These are phyloP conservation scores for Eucalyptus caleyi DNA, from an alignment of 345 rosid species.

Conservation along the genomic window DNA sequence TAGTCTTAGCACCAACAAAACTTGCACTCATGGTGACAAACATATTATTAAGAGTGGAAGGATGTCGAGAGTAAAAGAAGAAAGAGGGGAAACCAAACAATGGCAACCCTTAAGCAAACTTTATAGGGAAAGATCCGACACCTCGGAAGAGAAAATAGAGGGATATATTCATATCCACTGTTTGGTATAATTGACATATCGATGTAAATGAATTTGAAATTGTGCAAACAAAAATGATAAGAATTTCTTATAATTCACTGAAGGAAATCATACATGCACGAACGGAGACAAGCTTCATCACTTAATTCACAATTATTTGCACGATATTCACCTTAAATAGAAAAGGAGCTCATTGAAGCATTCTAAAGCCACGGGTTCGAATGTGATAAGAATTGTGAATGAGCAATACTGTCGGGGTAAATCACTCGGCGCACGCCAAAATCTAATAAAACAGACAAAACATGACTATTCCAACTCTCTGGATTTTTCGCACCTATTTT, in stretches of 20 bases:
- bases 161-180: accelerated
- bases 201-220: not conserved
- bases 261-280: not conserved
- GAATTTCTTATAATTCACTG: not conserved
- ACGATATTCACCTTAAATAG: not conserved
- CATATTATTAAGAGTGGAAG: too few species aligned
- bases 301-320: too few species aligned
- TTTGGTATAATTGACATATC: too few species aligned
- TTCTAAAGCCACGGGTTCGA: not conserved
- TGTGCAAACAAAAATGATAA: too few species aligned
- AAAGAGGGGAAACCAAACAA: too few species aligned
- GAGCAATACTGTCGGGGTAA: accelerated
- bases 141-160: too few species aligned
- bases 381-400: not conserved
- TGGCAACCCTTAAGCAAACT: too few species aligned
- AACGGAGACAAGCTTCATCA: too few species aligned
- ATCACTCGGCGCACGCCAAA: accelerated
- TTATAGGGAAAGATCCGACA: too few species aligned
- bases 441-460: not conserved
- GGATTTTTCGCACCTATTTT: not conserved
- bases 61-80: too few species aligned
- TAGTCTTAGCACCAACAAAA: too few species aligned
- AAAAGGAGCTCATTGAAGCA: not conserved
- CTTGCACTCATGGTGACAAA: too few species aligned
- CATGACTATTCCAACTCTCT: not conserved